Conservation (phyloP, 73 alveolate genomes). For the Stentor coeruleus region DNA sequence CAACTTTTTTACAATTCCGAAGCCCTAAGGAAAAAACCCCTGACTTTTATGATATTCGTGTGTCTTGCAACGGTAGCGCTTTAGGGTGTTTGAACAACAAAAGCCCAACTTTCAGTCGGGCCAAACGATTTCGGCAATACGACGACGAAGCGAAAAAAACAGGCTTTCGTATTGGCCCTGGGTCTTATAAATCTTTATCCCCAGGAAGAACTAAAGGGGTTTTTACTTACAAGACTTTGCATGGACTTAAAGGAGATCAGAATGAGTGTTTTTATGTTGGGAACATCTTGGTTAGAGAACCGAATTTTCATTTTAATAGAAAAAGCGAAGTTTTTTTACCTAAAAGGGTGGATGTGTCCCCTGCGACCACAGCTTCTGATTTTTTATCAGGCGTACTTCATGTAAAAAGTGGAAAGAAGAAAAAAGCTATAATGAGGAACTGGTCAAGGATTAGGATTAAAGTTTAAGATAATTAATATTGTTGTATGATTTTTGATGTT, state of each 20-base stretch:
- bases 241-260: background rate
- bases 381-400: too few species aligned
- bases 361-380: too few species aligned
- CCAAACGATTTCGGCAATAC: constrained; percentile 15
- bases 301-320: too few species aligned
- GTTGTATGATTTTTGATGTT: too few species aligned
- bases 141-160: constrained; percentile 22
- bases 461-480: too few species aligned
- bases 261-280: constrained; percentile 1
- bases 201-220: background rate
- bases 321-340: too few species aligned
- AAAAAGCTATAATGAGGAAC: too few species aligned
- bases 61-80: background rate
- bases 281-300: background rate
- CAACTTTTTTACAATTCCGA: constrained; percentile 22
- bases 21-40: constrained; percentile 33
- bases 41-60: constrained; percentile 12
- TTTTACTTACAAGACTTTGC: background rate
- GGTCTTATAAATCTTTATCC: background rate
- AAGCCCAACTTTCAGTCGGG: constrained; percentile 5
- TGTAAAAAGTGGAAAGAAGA: too few species aligned
- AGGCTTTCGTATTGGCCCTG: constrained; percentile 27
- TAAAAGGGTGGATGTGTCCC: too few species aligned
- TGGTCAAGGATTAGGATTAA: too few species aligned
- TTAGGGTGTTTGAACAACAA: background rate